Evolutionary conservation across 2,329 filamentous ascomycete genomes (phyloP).

Genomic region (Orbilia oligospora): DNA sequence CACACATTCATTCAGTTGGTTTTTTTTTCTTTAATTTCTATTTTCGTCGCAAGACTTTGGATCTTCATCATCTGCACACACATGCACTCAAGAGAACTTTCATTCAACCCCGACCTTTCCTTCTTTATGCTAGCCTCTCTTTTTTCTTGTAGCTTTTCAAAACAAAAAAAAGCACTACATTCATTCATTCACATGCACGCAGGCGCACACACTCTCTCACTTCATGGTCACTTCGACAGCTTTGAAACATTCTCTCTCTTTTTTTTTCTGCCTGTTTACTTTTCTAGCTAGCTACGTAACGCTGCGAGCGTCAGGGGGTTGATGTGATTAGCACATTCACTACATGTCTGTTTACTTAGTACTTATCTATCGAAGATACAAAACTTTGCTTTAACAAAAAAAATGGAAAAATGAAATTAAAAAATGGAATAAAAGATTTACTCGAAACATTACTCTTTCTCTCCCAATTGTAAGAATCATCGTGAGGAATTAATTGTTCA

Average conservation of each 20-base stretch:
- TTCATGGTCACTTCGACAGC: neutral
- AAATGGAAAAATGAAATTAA: neutral
- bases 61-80: too few species aligned
- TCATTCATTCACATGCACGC: neutral
- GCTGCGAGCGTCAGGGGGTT: too few species aligned
- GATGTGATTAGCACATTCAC: neutral
- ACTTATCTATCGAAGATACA: neutral
- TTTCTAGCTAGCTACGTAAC: too few species aligned
- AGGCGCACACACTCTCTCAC: neutral
- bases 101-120: constrained; percentile 29
- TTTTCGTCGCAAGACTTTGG: constrained; percentile 11
- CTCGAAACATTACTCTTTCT: too few species aligned
- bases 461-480: too few species aligned
- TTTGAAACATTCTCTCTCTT: neutral
- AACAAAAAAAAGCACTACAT: neutral
- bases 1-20: constrained; percentile 15
- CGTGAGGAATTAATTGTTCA: too few species aligned
- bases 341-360: neutral
- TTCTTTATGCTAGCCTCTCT: neutral
- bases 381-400: constrained; percentile 7
- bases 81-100: constrained; percentile 29
- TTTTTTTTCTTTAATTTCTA: constrained; percentile 50
- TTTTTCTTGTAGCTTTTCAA: too few species aligned
- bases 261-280: too few species aligned
- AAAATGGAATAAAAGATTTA: neutral